Base-by-base conservation (phyloP, 306 rosid species). In the Cucumis hystrix region DNA sequence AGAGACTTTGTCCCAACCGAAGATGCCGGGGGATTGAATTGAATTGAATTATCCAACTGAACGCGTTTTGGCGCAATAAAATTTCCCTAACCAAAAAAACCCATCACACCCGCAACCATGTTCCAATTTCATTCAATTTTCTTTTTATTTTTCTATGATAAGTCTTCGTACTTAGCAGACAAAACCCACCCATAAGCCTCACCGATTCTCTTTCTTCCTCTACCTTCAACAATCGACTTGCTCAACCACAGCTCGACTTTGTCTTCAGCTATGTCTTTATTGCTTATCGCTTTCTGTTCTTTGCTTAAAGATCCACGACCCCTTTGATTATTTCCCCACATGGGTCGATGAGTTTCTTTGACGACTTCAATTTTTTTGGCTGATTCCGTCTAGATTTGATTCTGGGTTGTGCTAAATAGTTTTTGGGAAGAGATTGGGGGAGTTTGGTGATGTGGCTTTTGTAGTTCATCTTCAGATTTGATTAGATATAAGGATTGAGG, bases 211-310 rank as follows among this genome's bases (percentile, higher is more conserved):
- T 64, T 78, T 54, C 69, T 40, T 61, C 57, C 20, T 39, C 18
- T 69, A 33, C 37, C 66, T 51, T 67, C 69, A 54, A 21, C 74
- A 28, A 12, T 58, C 82, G 78, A 80, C 86, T 60, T 49, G 87
- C 85, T 84, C 59, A 86, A 79, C 80, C 80, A 69, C 28, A 87
- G 80, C 77, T 82, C 35, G 41, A 70, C 57, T 79, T 83, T 65
- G 78, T 74, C 77, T n/a, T 55, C 78, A 75, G 20, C 66, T 74
- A 52, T 52, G 78, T 20, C 41, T 25, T 30, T 72, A 6, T 16
- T 52, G 60, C 41, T 30, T 10, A 52, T 52, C 18, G 77, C 5
- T 52, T 73, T 18, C 43, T 10, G 10, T 52, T 35, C 15, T 52
- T 3, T 52, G 63, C 77, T 73, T 73, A 17, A 70, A 51, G 63